Percentiles rank a stretch among this genome's conserved stretches.
phyloP scores from a whole-genome alignment of 441 rosid genomes.

The Erodium texanum region DNA sequence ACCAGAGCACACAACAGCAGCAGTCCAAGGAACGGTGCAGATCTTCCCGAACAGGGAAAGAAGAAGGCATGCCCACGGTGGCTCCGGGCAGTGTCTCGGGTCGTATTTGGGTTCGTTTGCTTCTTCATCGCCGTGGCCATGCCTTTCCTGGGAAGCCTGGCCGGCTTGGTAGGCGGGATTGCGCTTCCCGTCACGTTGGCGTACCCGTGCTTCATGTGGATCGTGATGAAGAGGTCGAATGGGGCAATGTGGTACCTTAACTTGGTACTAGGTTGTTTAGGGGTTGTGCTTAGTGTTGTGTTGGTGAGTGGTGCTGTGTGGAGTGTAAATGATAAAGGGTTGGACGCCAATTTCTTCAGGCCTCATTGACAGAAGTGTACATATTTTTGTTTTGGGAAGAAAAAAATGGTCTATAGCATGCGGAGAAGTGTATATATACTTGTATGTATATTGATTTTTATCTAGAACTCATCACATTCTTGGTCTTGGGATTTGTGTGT shows the following conservation, averaged over 20 bases:
- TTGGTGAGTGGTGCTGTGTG: constrained; percentile 32
- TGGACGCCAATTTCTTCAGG: constrained; percentile 39
- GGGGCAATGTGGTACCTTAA: constrained; percentile 33
- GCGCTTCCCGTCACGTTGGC: constrained; percentile 32
- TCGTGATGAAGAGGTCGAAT: constrained; percentile 18
- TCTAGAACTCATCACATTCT: too few species aligned
- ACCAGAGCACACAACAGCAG: too few species aligned
- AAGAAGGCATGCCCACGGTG: too few species aligned
- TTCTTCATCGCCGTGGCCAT: constrained; percentile 37
- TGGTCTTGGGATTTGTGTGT: too few species aligned
- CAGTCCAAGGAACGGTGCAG: too few species aligned
- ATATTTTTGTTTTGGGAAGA: not conserved
- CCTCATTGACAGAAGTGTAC: constrained; percentile 19
- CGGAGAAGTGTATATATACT: not conserved
- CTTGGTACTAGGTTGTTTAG: constrained; percentile 36
- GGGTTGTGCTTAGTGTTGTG: constrained; percentile 23
- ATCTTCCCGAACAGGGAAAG: too few species aligned
- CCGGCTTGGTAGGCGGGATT: constrained; percentile 44
- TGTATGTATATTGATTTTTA: too few species aligned
- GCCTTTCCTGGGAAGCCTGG: constrained; percentile 39
- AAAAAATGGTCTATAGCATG: not conserved
- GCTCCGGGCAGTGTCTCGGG: too few species aligned
- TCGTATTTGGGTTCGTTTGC: too few species aligned
- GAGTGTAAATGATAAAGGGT: constrained; percentile 33
- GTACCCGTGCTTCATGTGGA: constrained; percentile 59